A percentile compares a stretch with the other conserved stretches of the same genome.
Evolutionary conservation across 2,329 filamentous ascomycete species (phyloP).

Genomic region (Alternaria panax): DNA sequence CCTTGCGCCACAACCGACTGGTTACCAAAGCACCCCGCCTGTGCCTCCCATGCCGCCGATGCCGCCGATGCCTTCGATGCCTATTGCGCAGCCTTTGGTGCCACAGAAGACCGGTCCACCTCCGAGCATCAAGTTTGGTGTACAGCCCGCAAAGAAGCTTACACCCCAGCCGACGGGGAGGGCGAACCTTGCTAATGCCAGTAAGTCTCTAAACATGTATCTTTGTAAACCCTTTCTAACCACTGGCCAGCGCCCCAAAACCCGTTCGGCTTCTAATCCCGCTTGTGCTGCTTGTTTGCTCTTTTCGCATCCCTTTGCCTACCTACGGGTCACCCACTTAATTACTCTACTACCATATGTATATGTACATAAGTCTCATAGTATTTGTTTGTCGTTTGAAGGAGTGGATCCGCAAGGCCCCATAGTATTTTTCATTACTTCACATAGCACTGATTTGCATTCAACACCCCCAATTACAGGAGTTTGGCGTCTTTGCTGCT

Average conservation of each 20-base stretch:
- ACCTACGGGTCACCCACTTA: background rate
- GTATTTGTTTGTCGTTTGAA: background rate
- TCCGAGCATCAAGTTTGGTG: slow-evolving; percentile 88
- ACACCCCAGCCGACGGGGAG: slow-evolving; percentile 86
- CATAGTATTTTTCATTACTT: background rate
- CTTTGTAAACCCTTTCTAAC: slow-evolving; percentile 11
- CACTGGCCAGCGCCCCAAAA: slow-evolving; percentile 69
- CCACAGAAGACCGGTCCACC: slow-evolving; percentile 86
- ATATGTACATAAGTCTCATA: slow-evolving; percentile 20
- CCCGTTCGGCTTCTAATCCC: slow-evolving; percentile 70
- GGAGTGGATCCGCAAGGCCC: background rate
- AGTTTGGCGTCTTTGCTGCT: background rate
- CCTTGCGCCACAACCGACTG: slow-evolving; percentile 63
- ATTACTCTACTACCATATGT: slow-evolving; percentile 9
- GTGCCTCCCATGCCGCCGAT: slow-evolving; percentile 64
- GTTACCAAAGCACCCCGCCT: slow-evolving; percentile 63
- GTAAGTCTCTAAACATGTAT: slow-evolving; percentile 69
- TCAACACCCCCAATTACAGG: background rate
- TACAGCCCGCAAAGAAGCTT: slow-evolving; percentile 76
- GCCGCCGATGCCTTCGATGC: slow-evolving; percentile 63
- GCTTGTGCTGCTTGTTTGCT: background rate
- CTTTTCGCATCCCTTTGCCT: background rate
- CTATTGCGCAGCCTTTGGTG: slow-evolving; percentile 68
- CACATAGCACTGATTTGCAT: background rate
- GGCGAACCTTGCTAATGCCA: slow-evolving; percentile 92